A percentile compares a stretch with the other conserved stretches of the same genome.
Conservation (phyloP, 2,329 filamentous ascomycete species). For the Aspergillus jensenii region DNA sequence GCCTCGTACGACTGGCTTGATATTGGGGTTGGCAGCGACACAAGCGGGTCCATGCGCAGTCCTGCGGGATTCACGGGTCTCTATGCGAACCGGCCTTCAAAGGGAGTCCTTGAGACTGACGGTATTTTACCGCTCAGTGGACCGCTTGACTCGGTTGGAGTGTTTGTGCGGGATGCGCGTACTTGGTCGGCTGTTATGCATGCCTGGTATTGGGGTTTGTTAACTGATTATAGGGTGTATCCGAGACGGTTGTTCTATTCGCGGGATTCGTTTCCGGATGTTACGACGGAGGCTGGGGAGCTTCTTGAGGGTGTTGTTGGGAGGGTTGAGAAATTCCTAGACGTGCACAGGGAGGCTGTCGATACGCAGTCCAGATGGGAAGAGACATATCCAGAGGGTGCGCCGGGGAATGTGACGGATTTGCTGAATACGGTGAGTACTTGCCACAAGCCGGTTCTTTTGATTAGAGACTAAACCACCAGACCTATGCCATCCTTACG, state of each 20-base stretch:
- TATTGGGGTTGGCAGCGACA: conserved; percentile 23
- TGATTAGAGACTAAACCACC: neutral
- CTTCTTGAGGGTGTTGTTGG: neutral
- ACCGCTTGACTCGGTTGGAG: conserved; percentile 45
- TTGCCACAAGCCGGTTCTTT: neutral
- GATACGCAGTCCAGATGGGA: neutral
- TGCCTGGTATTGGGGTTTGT: conserved; percentile 11
- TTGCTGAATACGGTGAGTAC: neutral
- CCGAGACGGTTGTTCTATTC: conserved; percentile 20
- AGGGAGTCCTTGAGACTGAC: conserved; percentile 42
- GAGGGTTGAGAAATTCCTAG: neutral
- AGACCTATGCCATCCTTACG: conserved; percentile 18
- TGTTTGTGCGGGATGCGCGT: conserved; percentile 34
- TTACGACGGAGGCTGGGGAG: neutral
- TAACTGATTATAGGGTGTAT: conserved; percentile 19
- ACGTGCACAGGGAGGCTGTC: neutral
- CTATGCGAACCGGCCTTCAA: conserved; percentile 49
- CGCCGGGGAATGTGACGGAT: neutral
- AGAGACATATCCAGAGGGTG: neutral
- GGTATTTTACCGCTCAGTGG: conserved; percentile 43
- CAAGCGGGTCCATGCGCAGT: conserved; percentile 30
- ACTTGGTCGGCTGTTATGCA: conserved; percentile 16
- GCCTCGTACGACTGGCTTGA: conserved; percentile 38
- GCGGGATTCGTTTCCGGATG: neutral
- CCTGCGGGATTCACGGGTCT: conserved; percentile 29